phyloP scores from a whole-genome alignment of 1,284 basidiomycete species.

The Termitomyces sp. region DNA sequence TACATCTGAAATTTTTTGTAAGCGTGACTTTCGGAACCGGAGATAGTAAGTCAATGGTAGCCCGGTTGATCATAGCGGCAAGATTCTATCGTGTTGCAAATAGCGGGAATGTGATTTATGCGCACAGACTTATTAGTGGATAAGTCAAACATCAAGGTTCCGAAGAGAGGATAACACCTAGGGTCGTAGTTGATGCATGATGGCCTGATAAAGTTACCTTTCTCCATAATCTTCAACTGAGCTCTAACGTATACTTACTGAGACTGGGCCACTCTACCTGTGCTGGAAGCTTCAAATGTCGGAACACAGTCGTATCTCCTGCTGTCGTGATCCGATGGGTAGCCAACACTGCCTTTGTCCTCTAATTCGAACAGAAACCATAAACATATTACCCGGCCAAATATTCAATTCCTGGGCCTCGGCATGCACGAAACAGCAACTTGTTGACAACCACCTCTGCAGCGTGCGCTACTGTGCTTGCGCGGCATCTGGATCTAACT shows the following conservation, averaged over 20 bases:
- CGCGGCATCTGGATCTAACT: neutral
- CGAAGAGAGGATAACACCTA: no score
- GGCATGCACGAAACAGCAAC: neutral
- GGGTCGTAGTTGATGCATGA: no score
- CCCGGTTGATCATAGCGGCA: no score
- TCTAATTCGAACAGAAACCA: no score
- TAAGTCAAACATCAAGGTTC: no score
- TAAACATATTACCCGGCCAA: no score
- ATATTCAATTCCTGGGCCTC: neutral
- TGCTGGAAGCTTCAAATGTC: neutral
- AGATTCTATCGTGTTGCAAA: no score
- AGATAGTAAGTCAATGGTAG: neutral
- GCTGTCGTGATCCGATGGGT: neutral
- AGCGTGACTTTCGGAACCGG: neutral
- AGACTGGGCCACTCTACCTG: neutral
- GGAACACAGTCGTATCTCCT: neutral
- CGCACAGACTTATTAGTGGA: no score
- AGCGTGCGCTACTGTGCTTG: neutral
- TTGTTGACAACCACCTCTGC: no score
- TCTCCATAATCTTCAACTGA: conserved; percentile 9
- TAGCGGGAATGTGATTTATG: no score
- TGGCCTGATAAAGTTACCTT: neutral
- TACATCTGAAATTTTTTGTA: neutral
- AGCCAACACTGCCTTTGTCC: conserved; percentile 9
- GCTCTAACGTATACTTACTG: neutral